Evolutionary conservation across 192 early-diverging fungal genomes (phyloP), one percentile per base, ranked within the genome.

Genomic region (Chytriomyces sp.): DNA sequence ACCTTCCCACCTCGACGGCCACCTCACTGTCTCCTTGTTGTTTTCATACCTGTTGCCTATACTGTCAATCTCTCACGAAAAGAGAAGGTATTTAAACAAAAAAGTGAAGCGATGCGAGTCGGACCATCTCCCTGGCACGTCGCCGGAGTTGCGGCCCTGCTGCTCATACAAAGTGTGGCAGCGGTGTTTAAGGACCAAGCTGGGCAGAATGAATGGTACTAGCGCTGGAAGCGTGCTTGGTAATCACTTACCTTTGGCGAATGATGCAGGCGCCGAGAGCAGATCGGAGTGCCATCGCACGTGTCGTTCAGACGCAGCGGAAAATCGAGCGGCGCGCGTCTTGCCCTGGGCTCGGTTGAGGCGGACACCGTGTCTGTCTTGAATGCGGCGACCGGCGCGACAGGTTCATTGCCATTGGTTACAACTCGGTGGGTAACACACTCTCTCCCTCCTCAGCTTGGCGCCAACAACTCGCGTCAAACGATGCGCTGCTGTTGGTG

Each of bases 321-420:
- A 14, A 54, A 65, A 12, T 25, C 79, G 52, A 40, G 58, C 5
- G n/a, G n/a, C n/a, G 34, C 74, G 5, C 62, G 62, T 14, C 38
- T 91, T 4, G 64, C 80, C 38, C 79, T 89, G 26, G 88, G 85
- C 14, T 90, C 93, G n/a, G 32, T 56, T 19, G 85, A 89, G 40
- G 87, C 83, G 59, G 90, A 92, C 70, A 86, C 89, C n/a, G 64
- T 96, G 56, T 92, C 93, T 0, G 79, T 86, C 32, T 58, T 96
- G 44, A 81, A 81, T 64, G 72, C 89, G 5, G 81, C 82, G 58
- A 88, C 72, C 62, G 94, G 94, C 3, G 82, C 85, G 44, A 80
- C 92, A 62, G 78, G 91, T 92, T 77, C 58, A 80, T 61, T 52
- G n/a, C 33, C 44, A 14, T 72, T 19, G 33, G 10, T n/a, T n/a